Evolutionary conservation across 2,329 filamentous ascomycete species (phyloP), one percentile per base, ranked within the genome.

Genomic region (Dryadomyces quercus-mongolicae): DNA sequence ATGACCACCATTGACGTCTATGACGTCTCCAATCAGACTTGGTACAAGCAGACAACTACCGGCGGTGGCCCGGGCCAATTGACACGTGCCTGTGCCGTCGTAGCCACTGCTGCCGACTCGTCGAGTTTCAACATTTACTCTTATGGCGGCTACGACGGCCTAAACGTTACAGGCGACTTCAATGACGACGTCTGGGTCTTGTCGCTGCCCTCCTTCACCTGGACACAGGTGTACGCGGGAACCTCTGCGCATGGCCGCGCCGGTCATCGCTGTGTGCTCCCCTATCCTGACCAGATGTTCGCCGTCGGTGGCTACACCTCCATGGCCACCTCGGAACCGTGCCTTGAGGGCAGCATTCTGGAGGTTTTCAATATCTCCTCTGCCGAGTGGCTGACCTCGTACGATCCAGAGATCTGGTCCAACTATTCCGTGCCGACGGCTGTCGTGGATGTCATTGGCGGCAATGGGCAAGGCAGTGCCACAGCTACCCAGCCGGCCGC

Each of bases 81-180:
- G 67, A 64, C 86, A 68, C 65, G 85, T 74, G 74, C 85, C 64
- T 93, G 88, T 62, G 84, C 86, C 3, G 84, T 89, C 0, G 80
- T 88, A 1, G 86, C 81, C n/a, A 73, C 81, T 0, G 83, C 87
- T 15, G 73, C 80, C 47, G 86, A 90, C 63, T 75, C 74, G 38
- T 86, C 85, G 12, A 89, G 84, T 56, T 87, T 85, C 67, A 90
- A 91, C 64, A 83, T 94, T 51, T 91, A 92, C 71, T 88, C 88
- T 70, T 93, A 89, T 61, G 88, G 86, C 16, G 88, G 88, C 0
- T 91, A 85, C 62, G 69, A 81, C 55, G 81, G 78, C 0, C 59
- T 82, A 6, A 55, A 75, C 54, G 31, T 56, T 0, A 52, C 47
- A 0, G 56, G 67, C 0, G 57, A 65, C 16, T 78, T 73, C 59